Conservation (phyloP, 768 basidiomycete species). For the Plicaturopsis crispa region DNA sequence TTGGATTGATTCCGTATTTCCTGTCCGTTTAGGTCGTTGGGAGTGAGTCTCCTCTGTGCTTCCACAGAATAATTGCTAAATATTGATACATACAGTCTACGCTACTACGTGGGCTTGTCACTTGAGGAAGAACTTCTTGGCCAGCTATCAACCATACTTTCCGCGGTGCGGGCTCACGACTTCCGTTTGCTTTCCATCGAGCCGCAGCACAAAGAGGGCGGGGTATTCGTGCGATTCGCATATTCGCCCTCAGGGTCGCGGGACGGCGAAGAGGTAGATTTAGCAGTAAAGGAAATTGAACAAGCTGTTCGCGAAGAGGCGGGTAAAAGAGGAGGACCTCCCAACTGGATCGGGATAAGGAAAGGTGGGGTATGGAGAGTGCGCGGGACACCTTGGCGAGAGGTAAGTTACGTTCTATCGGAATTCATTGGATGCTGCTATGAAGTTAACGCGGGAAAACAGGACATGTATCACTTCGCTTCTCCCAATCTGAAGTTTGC, state of each 20-base stretch:
- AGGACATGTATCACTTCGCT: conserved; percentile 86
- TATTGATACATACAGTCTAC: conserved; percentile 36
- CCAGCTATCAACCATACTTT: conserved; percentile 38
- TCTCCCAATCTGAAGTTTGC: conserved; percentile 64
- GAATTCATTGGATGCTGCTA: not conserved
- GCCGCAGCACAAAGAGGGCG: conserved; percentile 73
- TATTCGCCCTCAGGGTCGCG: too few relatives aligned
- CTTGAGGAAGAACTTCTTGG: conserved; percentile 53
- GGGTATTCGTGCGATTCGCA: conserved; percentile 72
- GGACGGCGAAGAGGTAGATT: conserved; percentile 21
- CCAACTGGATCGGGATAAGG: conserved; percentile 52
- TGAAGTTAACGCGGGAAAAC: conserved; percentile 5
- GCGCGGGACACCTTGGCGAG: conserved; percentile 72
- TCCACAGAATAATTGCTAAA: conserved; percentile 4
- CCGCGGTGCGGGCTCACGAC: conserved; percentile 41
- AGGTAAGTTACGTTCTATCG: conserved; percentile 36
- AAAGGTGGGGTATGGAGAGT: conserved; percentile 62
- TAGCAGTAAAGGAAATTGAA: conserved; percentile 41
- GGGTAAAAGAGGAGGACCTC: conserved; percentile 44
- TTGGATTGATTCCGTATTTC: conserved; percentile 75
- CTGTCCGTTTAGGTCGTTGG: conserved; percentile 60
- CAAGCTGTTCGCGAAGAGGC: conserved; percentile 35
- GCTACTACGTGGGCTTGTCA: conserved; percentile 54
- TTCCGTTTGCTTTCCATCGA: conserved; percentile 61
- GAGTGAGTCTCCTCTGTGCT: conserved; percentile 43